phyloP scores from a whole-genome alignment of 2,329 filamentous ascomycete genomes.

The Gremmenia infestans region DNA sequence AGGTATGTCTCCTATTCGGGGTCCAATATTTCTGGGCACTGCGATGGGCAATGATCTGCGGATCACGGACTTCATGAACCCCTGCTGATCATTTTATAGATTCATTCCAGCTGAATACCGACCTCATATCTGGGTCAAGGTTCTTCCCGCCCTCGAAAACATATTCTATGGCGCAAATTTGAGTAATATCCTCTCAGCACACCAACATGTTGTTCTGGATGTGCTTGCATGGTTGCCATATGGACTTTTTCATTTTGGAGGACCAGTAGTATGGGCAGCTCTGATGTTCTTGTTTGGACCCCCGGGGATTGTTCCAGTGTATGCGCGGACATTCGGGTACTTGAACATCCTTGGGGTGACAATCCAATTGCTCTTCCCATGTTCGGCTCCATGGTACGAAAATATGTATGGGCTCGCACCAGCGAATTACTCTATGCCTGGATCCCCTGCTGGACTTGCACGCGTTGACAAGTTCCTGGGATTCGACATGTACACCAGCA shows the following conservation, averaged over 20 bases:
- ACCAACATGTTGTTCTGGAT: constrained; percentile 78
- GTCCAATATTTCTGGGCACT: background rate
- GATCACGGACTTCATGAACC: constrained; percentile 2
- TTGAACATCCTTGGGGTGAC: constrained; percentile 84
- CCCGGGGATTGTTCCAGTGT: constrained; percentile 78
- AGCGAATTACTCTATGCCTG: constrained; percentile 86
- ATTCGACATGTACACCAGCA: constrained; percentile 87
- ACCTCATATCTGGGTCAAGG: constrained; percentile 91
- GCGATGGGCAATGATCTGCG: constrained; percentile 10
- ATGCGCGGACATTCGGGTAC: constrained; percentile 84
- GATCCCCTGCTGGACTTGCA: constrained; percentile 82
- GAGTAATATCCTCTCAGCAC: constrained; percentile 89
- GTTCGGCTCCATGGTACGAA: constrained; percentile 96
- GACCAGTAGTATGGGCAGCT: constrained; percentile 71
- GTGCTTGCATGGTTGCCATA: constrained; percentile 92
- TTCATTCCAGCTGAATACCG: constrained; percentile 87
- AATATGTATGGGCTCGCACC: constrained; percentile 86
- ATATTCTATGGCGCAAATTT: constrained; percentile 94
- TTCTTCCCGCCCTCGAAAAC: constrained; percentile 90
- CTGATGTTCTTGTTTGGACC: constrained; percentile 86
- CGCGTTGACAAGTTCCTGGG: constrained; percentile 88
- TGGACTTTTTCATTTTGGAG: constrained; percentile 83
- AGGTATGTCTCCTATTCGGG: constrained; percentile 54
- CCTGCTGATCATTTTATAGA: constrained; percentile 41
- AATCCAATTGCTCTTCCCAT: constrained; percentile 86